phyloP scores from a whole-genome alignment of 2,329 filamentous ascomycete species.

The Aspergillus viridinutans region DNA sequence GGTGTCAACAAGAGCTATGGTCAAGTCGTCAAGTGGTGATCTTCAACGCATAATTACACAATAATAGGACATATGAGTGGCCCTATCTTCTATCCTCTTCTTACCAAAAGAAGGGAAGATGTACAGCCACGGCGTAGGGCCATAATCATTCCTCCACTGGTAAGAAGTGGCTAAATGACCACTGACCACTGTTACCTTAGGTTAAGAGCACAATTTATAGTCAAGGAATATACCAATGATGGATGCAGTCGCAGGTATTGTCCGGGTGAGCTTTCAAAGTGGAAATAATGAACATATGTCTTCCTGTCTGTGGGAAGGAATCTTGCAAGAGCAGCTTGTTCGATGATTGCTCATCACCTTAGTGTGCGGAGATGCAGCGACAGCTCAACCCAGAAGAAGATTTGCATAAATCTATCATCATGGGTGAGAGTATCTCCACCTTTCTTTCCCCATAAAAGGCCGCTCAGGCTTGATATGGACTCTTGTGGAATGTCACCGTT shows the following conservation, averaged over 20 bases:
- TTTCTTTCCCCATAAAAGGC: neutral
- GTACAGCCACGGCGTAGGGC: neutral
- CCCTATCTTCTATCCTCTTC: neutral
- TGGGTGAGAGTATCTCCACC: neutral
- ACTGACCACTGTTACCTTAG: neutral
- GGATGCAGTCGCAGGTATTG: neutral
- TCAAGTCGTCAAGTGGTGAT: neutral
- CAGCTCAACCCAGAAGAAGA: neutral
- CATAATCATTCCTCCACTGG: neutral
- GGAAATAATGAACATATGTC: neutral
- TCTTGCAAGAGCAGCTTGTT: neutral
- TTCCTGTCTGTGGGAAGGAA: neutral
- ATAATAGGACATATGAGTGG: neutral
- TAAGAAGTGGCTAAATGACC: neutral
- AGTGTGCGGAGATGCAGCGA: neutral
- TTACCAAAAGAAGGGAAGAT: neutral
- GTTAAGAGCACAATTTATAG: neutral
- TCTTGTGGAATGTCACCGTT: neutral
- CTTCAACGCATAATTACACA: neutral
- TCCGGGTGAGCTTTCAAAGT: neutral
- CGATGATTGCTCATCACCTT: too few relatives aligned
- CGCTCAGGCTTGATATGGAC: neutral
- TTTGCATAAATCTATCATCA: neutral
- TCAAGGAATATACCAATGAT: neutral
- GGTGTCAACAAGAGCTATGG: neutral